Base-by-base conservation (phyloP, 176 grass and related monocot species). In the Aegilops tauschii region DNA sequence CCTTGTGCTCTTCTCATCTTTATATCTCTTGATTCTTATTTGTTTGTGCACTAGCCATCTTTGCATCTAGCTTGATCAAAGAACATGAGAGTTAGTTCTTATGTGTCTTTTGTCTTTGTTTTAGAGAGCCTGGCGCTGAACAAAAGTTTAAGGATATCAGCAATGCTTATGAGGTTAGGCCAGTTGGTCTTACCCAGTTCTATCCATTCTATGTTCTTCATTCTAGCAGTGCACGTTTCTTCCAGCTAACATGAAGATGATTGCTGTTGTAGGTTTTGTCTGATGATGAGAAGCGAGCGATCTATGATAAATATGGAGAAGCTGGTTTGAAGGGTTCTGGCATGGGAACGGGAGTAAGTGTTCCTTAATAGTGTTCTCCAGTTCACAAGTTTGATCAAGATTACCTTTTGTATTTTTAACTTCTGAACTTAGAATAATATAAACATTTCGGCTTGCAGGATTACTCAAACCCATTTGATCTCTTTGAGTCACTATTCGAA, bases 291-390 rank as follows among this genome's bases (percentile, higher is more conserved):
- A 99, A 99, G 87, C 85, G 92, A 80, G 76, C 92, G 32, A 90
- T 99, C 73, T 99, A 99, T 93, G 97, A 99, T 81, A 95, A 85
- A 85, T 96, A 99, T 64, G 97, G 97, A 83, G 97, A 99, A 96
- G 97, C 97, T 75, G 97, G 97, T 69, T 81, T 96, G 23, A 99
- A 99, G 88, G 97, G 97, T 82, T 44, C 97, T 70, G 92, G 97
- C 85, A 96, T 99, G 94, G 97, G 97, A 86, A 93, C 85, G 68
- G 97, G 94, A 65, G 97, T 99, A 83, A 92, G 91, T 92, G 44
- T 82, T 82, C 69, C 8, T 78, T 37, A 6, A 68, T 87, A 73
- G 13, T 52, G 49, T 87, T 80, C 0, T 83, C 44, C 18, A 37
- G 40, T 61, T 86, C 20, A 71, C 36, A 85, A 65, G 13, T 67